Conservation (phyloP, 2,329 filamentous ascomycete species). For the Hysterium pulicare region DNA sequence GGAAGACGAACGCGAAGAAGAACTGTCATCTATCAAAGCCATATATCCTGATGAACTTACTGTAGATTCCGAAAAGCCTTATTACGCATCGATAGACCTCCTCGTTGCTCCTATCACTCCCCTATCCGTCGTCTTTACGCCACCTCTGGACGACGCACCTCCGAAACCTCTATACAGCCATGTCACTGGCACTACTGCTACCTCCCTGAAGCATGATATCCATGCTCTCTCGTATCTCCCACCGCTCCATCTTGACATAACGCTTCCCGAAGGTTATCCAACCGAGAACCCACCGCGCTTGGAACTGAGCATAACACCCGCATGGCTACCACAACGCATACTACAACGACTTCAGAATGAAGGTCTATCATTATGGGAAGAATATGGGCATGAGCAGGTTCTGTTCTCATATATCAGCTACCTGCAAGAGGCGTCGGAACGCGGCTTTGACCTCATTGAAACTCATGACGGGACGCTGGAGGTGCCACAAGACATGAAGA, state of each 20-base stretch:
- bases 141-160: slow-evolving; percentile 31
- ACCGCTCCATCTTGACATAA: slow-evolving; percentile 51
- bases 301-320: slow-evolving; percentile 46
- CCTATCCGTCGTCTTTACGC: slow-evolving; percentile 42
- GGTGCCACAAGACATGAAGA: slow-evolving; percentile 52
- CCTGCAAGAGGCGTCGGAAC: slow-evolving; percentile 57
- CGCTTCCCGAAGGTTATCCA: slow-evolving; percentile 57
- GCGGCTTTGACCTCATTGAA: slow-evolving; percentile 50
- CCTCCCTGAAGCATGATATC: slow-evolving; percentile 35
- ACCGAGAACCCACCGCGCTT: slow-evolving; percentile 49
- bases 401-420: slow-evolving; percentile 60
- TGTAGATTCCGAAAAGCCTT: slow-evolving; percentile 45
- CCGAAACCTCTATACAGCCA: slow-evolving; percentile 36
- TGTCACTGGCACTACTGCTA: slow-evolving; percentile 18
- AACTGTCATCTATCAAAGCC: slow-evolving; percentile 57
- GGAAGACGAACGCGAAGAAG: slow-evolving; percentile 58
- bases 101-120: slow-evolving; percentile 54
- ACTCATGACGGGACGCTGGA: slow-evolving; percentile 31
- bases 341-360: slow-evolving; percentile 46
- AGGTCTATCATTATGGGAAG: slow-evolving; percentile 55
- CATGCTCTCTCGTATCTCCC: slow-evolving; percentile 55
- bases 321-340: slow-evolving; percentile 52
- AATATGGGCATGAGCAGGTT: slow-evolving; percentile 55
- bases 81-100: slow-evolving; percentile 53
- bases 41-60: slow-evolving; percentile 59